Evolutionary conservation across 2,329 filamentous ascomycete species (phyloP).

Genomic region (Cadophora luteo-olivacea): DNA sequence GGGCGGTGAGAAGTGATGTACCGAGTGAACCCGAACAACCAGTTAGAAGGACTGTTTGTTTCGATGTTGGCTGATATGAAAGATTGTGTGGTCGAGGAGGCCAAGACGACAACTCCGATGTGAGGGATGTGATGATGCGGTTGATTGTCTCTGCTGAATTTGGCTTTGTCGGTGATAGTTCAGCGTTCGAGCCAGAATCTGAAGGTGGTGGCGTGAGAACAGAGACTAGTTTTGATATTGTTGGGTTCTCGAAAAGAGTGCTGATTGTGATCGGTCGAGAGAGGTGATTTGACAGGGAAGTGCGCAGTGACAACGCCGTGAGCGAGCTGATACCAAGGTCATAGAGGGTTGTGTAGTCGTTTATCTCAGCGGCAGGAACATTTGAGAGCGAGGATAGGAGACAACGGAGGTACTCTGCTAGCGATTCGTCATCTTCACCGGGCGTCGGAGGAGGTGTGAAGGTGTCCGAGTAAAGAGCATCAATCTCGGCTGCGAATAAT

Average conservation of each 20-base stretch:
- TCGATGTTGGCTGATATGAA: constrained; percentile 24
- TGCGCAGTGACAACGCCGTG: constrained; percentile 38
- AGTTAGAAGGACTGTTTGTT: constrained; percentile 38
- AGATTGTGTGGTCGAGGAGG: constrained; percentile 15
- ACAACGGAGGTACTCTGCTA: constrained; percentile 35
- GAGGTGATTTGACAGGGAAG: constrained; percentile 36
- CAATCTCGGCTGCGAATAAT: constrained; percentile 38
- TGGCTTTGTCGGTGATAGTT: constrained; percentile 8
- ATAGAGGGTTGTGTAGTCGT: constrained; percentile 39
- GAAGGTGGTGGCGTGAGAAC: constrained; percentile 23
- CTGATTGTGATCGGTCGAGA: constrained; percentile 39
- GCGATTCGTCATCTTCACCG: constrained; percentile 18
- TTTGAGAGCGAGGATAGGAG: constrained; percentile 33
- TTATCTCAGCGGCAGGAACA: constrained; percentile 27
- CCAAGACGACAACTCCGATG: constrained; percentile 37
- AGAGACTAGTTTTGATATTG: constrained; percentile 36
- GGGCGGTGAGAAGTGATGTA: constrained; percentile 35
- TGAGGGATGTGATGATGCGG: constrained; percentile 38
- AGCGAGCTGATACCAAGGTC: constrained; percentile 41
- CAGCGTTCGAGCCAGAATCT: constrained; percentile 3
- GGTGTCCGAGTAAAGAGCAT: constrained; percentile 32
- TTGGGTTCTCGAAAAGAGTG: constrained; percentile 43
- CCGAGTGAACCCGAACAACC: constrained; percentile 40
- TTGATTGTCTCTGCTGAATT: constrained; percentile 31
- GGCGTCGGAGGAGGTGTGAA: constrained; percentile 1